phyloP scores from a whole-genome alignment of 2,329 filamentous ascomycete species.

The Cercospora zeae-maydis region DNA sequence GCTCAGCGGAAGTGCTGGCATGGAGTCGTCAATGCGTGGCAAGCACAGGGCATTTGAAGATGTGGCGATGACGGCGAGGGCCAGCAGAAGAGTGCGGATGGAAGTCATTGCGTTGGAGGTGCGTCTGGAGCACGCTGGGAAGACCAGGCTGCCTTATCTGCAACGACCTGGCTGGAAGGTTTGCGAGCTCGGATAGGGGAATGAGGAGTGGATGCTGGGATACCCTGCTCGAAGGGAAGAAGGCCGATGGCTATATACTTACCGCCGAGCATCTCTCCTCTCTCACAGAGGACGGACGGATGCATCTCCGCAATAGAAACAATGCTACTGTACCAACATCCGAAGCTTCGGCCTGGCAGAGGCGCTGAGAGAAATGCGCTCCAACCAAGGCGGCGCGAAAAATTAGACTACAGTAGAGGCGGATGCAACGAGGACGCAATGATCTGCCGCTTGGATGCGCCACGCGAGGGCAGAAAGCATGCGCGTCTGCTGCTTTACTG shows the following conservation, averaged over 20 bases:
- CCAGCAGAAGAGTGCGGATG: slow-evolving; percentile 15
- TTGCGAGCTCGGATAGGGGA: not conserved
- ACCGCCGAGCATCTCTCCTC: slow-evolving; percentile 1
- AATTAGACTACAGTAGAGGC: slow-evolving; percentile 11
- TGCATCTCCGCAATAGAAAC: no score
- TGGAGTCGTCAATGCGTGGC: not conserved
- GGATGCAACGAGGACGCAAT: slow-evolving; percentile 6
- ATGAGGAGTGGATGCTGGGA: slow-evolving; percentile 1
- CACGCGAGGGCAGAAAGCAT: slow-evolving; percentile 10
- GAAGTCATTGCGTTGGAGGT: slow-evolving; percentile 14
- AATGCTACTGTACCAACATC: not conserved
- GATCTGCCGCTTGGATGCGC: slow-evolving; percentile 17
- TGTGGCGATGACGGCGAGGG: slow-evolving; percentile 13
- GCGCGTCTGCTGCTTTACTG: slow-evolving; percentile 7
- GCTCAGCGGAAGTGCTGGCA: slow-evolving; percentile 17
- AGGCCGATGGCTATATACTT: slow-evolving; percentile 12
- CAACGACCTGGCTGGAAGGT: not conserved
- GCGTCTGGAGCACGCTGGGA: not conserved
- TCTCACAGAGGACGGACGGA: not conserved
- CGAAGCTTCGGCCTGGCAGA: slow-evolving; percentile 5
- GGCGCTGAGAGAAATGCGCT: slow-evolving; percentile 12
- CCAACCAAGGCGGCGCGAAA: slow-evolving; percentile 9
- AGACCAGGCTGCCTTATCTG: not conserved
- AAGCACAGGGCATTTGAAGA: slow-evolving; percentile 10
- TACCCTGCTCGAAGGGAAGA: slow-evolving; percentile 4